Evolutionary conservation across 164 flowering plant species (phyloP).

Genomic region (Pachysandra terminalis): DNA sequence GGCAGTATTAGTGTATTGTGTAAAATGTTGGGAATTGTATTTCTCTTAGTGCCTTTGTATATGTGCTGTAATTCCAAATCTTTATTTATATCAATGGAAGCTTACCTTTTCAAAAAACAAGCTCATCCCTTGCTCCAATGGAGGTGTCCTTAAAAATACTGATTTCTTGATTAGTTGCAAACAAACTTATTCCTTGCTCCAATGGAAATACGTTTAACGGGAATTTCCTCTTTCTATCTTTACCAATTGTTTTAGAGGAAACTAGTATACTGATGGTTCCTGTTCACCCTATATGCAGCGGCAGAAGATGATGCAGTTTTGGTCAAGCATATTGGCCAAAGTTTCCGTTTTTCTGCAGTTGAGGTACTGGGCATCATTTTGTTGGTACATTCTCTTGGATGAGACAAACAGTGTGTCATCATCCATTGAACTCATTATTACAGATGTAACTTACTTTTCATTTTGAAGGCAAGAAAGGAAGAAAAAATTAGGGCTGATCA

Average conservation of each 20-base stretch:
- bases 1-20: no score
- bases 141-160: no score
- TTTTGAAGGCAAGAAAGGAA: conserved; percentile 62
- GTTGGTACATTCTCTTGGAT: neutral
- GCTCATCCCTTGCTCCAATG: no score
- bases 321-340: conserved; percentile 71
- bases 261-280: neutral
- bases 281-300: conserved; percentile 36
- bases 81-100: no score
- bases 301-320: conserved; percentile 77
- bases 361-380: conserved; percentile 41
- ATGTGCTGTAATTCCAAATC: no score
- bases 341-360: conserved; percentile 75
- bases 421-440: neutral
- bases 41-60: no score
- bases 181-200: neutral
- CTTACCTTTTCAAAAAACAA: no score
- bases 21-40: no score
- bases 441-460: conserved; percentile 3
- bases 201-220: neutral
- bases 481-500: conserved; percentile 73
- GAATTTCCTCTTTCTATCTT: neutral
- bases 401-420: neutral
- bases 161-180: neutral
- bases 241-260: neutral